Evolutionary conservation across 129 eudicot genomes (phyloP), one percentile per base, ranked within the genome.

Genomic region (Tanacetum coccineum): DNA sequence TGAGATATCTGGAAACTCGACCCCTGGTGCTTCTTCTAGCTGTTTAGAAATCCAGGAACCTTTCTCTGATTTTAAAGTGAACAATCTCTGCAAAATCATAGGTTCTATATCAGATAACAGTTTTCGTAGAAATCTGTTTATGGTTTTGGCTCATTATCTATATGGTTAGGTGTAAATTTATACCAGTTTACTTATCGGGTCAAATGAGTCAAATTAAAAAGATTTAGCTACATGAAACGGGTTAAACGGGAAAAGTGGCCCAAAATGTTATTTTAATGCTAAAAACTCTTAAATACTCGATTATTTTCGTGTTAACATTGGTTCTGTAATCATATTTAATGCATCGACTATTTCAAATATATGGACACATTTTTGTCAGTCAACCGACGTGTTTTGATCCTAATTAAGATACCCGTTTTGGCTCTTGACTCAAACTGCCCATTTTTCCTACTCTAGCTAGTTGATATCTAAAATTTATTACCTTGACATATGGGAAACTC

Each of bases 401-500:
- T 49, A 49, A 14, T 4, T 49, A 49, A 49, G 18, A 13, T 13
- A 54, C 28, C 28, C 14, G 14, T 54, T 54, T 54, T 54, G 59
- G 7, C 28, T 8, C 42, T 30, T 15, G 7, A 19, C n/a, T 19
- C 59, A 17, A 18, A 54, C 59, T 30, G 21, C 22, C 59, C 18
- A 49, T 49, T 49, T 13, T 49, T 13, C 54, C 54, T 12, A 52
- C 13, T 11, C 14, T 4, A 40, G 15, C 14, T 4, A 40, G 15
- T 19, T 25, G n/a, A 56, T 21, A 39, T 26, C 15, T 42, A 20
- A 45, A 12, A 3, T 39, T 63, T 79, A 68, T 59, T 73, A 81
- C 82, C 82, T 81, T 81, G 15, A 73, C 32, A 32, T 81, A 81
- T 28, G 85, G 82, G 66, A 81, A 77, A 3, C 12, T 73, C 13